Base-by-base conservation (phyloP, 148 eudicot species). In the Vaccinium myrtillus region DNA sequence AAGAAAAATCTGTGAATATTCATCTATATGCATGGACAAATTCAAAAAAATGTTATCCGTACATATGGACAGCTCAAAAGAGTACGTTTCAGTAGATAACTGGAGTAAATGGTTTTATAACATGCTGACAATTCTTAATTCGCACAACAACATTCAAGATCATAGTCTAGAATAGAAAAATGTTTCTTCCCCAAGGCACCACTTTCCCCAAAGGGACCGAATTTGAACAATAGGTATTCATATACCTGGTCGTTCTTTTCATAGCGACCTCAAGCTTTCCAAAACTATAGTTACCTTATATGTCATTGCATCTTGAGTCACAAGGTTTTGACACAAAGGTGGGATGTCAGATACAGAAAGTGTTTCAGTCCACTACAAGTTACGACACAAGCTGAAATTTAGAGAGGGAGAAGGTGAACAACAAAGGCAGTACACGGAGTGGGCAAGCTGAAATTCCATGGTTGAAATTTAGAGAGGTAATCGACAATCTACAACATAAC, bases 11-110 rank as follows among this genome's bases (percentile, higher is more conserved):
- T 3, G 3, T 18, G 6, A 3, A 39, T 49, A 19, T 65, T 27
- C n/a, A 55, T 50, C 80, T 77, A 53, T 43, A 78, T 78, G 58
- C 80, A 12, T 49, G n/a, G 80, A 54, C 46, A 43, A 43, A 43
- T 43, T 43, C 46, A 43, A 43, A 43, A 43, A 43, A 43, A 43
- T 43, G 46, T 43, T 43, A 55, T 50, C 80, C 51, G 25, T 43
- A 78, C 54, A 32, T 58, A 50, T n/a, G n/a, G 80, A 54, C 59
- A 7, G 50, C 18, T 77, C 2, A 43, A 75, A 46, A 39, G 78
- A 13, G 1, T 75, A 4, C 11, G 5, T 43, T 18, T 43, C 25
- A 43, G 8, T 14, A 6, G 1, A 36, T 16, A 75, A 1, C 78
- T 25, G 3, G 39, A 36, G 3, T 23, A 43, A 15, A 11, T 18